Evolutionary conservation across 139 green algal species (phyloP), one percentile per base, ranked within the genome.

Genomic region (Coelastrella sp.): DNA sequence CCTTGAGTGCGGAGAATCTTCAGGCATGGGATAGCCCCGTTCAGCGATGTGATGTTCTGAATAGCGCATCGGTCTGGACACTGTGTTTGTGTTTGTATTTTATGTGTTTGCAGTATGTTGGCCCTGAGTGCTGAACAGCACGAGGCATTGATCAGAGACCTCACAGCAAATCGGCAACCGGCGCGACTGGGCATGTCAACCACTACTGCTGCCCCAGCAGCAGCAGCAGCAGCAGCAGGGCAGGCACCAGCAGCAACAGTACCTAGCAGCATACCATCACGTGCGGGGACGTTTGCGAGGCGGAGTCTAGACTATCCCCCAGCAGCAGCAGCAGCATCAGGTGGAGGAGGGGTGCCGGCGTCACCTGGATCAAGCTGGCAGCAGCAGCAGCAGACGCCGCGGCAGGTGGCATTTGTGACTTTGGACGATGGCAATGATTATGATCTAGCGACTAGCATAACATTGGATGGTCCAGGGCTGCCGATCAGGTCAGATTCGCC

Each of bases 171-270:
- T 68, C 20, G 83, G 56, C 83, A 57, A 61, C 68, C 61, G 17
- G n/a, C 64, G 61, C 47, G 23, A 64, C 66, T 22, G 47, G 11
- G 11, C 54, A 19, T 19, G 32, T 20, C 65, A 81, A 16, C 83
- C 11, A 10, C 47, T 66, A 68, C 83, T 68, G 83, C 32, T 23
- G 65, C 65, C 54, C 14, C 82, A 61, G 64, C 82, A 64, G 64
- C 82, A 66, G 54, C 83, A 60, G 82, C 82, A 76, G 80, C 80
- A 75, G 80, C 80, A 86, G 80, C 80, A 77, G 80, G 60, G 8
- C 23, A 8, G 1, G 32, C 82, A 87, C 22, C 7, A 1, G 59
- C 20, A 68, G 78, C 78, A 84, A 10, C 54, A 32, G 47, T 54
- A 83, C 5, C 8, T 58, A 17, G 56, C 10, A 71, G 10, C 61